Evolutionary conservation across 2,329 filamentous ascomycete genomes (phyloP).

Genomic region (Fusarium goolgardi): DNA sequence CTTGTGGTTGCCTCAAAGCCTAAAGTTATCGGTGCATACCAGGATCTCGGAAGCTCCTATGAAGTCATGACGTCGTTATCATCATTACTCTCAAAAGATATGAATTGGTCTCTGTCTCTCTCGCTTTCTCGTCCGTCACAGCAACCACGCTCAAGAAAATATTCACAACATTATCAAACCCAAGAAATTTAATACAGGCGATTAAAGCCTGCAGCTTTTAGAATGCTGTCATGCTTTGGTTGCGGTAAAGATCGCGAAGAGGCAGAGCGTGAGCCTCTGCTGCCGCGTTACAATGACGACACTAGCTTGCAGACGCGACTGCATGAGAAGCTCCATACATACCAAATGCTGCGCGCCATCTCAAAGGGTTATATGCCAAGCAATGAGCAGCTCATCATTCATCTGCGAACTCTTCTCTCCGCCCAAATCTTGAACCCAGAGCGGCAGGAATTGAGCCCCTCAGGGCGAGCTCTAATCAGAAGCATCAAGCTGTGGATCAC

Average conservation of each 20-base stretch:
- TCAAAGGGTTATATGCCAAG: constrained; percentile 91
- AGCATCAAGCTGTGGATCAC: constrained; percentile 79
- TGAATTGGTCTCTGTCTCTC: constrained; percentile 6
- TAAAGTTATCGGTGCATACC: constrained; percentile 1
- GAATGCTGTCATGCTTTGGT: constrained; percentile 74
- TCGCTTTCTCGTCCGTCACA: neutral
- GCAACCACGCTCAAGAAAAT: neutral
- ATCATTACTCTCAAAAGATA: constrained; percentile 7
- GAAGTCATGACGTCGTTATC: constrained; percentile 41
- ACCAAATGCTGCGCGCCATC: constrained; percentile 89
- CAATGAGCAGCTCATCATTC: constrained; percentile 83
- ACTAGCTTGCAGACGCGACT: constrained; percentile 80
- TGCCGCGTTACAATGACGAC: constrained; percentile 85
- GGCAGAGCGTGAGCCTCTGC: constrained; percentile 79
- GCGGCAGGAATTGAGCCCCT: constrained; percentile 75
- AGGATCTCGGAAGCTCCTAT: constrained; percentile 37
- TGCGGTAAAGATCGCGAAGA: constrained; percentile 60
- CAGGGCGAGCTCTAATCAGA: constrained; percentile 78
- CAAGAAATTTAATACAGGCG: neutral
- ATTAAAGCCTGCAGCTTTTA: constrained; percentile 4
- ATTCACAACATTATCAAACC: neutral
- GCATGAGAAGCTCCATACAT: constrained; percentile 91
- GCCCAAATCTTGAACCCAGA: constrained; percentile 83
- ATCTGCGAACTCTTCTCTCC: constrained; percentile 81
- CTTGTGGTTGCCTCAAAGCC: constrained; percentile 9